Percentiles rank a stretch among this genome's conserved stretches.
These are phyloP conservation scores for Dalechampia spathulata DNA, from an alignment of 441 rosid species.

Conservation along the genomic window DNA sequence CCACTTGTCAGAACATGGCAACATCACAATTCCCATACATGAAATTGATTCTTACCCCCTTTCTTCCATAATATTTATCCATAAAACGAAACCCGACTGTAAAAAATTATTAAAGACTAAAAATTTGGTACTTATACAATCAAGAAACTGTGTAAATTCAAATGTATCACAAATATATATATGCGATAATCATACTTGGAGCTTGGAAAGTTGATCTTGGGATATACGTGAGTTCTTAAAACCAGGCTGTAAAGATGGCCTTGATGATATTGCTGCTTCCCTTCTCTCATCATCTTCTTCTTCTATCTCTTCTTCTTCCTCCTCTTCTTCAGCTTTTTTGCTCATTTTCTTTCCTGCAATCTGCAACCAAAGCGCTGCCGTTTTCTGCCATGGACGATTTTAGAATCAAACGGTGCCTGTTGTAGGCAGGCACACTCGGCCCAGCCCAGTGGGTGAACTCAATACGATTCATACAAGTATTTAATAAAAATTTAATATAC, in stretches of 20 bases:
- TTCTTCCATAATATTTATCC: background rate
- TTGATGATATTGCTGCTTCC: slow-evolving; percentile 57
- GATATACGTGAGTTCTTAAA: slow-evolving; percentile 40
- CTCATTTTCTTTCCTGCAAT: no score
- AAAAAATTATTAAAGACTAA: background rate
- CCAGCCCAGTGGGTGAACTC: no score
- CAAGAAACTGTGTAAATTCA: background rate
- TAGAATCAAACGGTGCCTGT: no score
- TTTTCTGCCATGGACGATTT: no score
- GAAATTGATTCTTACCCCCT: background rate
- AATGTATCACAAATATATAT: background rate
- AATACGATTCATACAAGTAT: no score
- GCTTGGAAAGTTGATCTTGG: slow-evolving; percentile 50
- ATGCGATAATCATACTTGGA: slow-evolving; percentile 33
- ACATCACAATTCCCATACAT: background rate
- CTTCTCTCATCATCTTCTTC: slow-evolving; percentile 47
- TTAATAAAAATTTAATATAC: no score
- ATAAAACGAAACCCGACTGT: background rate
- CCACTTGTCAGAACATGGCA: no score
- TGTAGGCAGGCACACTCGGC: no score
- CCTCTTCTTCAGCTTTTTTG: no score
- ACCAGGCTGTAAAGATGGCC: slow-evolving; percentile 37
- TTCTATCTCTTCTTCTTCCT: slow-evolving; percentile 14
- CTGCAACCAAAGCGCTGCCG: no score
- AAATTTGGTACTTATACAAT: background rate